Base-by-base conservation (phyloP, 2,329 filamentous ascomycete species). In the Meredithiella fracta region DNA sequence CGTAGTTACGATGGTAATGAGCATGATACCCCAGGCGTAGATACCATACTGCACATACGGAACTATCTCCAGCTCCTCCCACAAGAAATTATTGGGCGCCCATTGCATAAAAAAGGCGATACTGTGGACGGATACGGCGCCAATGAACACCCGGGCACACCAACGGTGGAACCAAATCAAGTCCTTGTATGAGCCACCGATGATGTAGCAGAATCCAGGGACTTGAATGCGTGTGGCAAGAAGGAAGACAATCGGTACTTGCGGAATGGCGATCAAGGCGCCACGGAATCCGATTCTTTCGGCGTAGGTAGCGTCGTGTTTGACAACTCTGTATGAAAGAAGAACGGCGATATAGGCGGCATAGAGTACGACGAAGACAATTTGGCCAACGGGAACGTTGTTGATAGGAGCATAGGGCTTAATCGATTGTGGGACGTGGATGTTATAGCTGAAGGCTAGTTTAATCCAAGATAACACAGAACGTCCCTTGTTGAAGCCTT, bases 121-220 rank as follows among this genome's bases (percentile, higher is more conserved):
- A 59, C 83, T 82, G 62, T 87, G 83, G 3, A 86, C 73, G 1
- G 80, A 80, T 1, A 78, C 78, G 0, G 80, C 84, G 11, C 85
- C 69, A 34, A 86, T 75, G 68, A 86, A 77, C 56, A 80, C 83
- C 58, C 83, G 75, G 2, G 79, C 80, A 8, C 82, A 77, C 83
- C 83, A 87, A 59, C 83, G 75, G 62, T 87, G 83, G 54, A 86
- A 67, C 83, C 83, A 86, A 64, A 85, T 86, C 57, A 86, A 69
- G 6, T 80, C 74, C 67, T 86, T 83, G 63, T 86, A 79, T 58
- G 80, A 80, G 9, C 75, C 73, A 7, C 82, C 83, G 3, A 76
- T 72, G 22, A 86, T 40, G 31, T 56, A 56, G 22, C 57, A 67
- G 56, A 73, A 70, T 0, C 78, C 80, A 15, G 86, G 68, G 23